Percentiles rank a stretch among this genome's conserved stretches.
phyloP scores from a whole-genome alignment of 495 filamentous ascomycete genomes.

The Penicilliopsis zonata region DNA sequence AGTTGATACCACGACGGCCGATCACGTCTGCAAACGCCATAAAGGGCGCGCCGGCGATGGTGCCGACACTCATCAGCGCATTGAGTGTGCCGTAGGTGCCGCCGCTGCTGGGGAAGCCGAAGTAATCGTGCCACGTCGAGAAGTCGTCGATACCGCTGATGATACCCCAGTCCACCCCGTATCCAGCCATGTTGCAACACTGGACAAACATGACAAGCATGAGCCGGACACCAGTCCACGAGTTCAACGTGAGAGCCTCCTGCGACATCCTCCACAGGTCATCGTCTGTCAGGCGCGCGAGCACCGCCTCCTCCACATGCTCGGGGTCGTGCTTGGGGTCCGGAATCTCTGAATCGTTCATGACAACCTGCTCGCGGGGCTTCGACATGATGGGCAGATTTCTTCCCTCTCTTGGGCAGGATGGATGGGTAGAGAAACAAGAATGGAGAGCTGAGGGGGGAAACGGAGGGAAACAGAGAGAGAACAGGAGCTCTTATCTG shows the following conservation, averaged over 20 bases:
- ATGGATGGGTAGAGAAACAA: no score
- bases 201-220: slow-evolving; percentile 25
- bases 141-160: slow-evolving; percentile 25
- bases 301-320: slow-evolving; percentile 22
- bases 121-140: slow-evolving; percentile 19
- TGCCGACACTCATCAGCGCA: slow-evolving; percentile 28
- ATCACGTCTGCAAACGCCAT: slow-evolving; percentile 24
- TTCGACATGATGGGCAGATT: no score
- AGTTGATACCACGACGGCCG: slow-evolving; percentile 29
- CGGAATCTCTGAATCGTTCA: no score
- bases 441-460: no score
- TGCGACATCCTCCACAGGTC: slow-evolving; percentile 20
- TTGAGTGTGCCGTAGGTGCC: slow-evolving; percentile 22
- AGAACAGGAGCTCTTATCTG: no score
- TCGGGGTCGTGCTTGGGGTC: slow-evolving; percentile 5
- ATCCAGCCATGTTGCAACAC: slow-evolving; percentile 30
- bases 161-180: slow-evolving; percentile 31
- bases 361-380: no score
- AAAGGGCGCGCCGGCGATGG: slow-evolving; percentile 24
- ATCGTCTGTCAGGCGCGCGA: slow-evolving; percentile 27
- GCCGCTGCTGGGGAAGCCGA: slow-evolving; percentile 16
- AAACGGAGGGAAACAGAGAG: no score
- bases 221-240: slow-evolving; percentile 22
- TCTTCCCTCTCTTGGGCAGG: no score
- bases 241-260: slow-evolving; percentile 18